Conservation (phyloP, 2,329 filamentous ascomycete genomes). For the Diaporthe velutina region DNA sequence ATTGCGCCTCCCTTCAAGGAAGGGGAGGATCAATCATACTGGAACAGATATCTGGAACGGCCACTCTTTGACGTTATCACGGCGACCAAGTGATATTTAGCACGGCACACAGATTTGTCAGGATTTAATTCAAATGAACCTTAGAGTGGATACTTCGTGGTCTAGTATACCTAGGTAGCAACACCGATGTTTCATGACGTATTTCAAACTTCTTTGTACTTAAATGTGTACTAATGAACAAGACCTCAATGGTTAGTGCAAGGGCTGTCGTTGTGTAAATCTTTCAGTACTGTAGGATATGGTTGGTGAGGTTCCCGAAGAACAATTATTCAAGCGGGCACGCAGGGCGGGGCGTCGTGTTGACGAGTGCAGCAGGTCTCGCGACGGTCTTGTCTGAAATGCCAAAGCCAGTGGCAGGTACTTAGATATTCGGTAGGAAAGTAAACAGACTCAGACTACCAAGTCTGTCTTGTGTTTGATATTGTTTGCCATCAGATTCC, state of each 20-base stretch:
- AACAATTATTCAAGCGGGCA: too few species aligned
- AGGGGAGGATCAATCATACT: not conserved
- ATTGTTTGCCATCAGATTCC: too few species aligned
- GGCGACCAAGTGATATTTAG: not conserved
- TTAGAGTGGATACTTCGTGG: not conserved
- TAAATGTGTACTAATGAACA: not conserved
- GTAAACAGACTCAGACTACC: not conserved
- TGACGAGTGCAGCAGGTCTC: too few species aligned
- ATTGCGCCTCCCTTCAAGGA: not conserved
- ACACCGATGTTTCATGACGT: not conserved
- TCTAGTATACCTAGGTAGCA: not conserved
- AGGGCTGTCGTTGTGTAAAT: not conserved
- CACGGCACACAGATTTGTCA: not conserved
- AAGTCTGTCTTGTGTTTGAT: too few species aligned
- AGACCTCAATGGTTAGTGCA: not conserved
- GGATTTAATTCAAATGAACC: not conserved
- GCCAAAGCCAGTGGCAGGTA: not conserved
- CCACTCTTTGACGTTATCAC: constrained; percentile 1
- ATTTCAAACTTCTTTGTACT: not conserved
- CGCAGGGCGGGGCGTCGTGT: too few species aligned
- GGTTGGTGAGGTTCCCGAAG: not conserved
- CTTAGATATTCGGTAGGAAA: not conserved
- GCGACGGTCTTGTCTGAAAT: too few species aligned
- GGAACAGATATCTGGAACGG: not conserved
- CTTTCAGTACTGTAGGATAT: too few species aligned